phyloP scores from a whole-genome alignment of 495 filamentous ascomycete species.

The Aspergillus ellipticus region DNA sequence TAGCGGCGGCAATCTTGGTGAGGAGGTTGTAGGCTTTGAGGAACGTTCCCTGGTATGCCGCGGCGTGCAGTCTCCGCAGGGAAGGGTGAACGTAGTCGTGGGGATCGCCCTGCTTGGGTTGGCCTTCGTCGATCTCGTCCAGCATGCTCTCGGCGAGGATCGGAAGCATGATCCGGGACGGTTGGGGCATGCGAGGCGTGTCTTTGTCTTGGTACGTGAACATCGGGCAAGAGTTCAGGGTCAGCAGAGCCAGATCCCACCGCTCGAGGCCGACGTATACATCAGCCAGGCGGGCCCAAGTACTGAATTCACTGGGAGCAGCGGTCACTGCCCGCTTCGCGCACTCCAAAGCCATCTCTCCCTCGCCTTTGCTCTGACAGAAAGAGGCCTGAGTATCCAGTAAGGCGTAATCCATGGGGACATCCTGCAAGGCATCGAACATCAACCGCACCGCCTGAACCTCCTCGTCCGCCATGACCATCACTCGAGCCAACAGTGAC shows the following conservation, averaged over 20 bases:
- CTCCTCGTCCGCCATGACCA: constrained; percentile 92
- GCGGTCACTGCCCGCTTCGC: constrained; percentile 91
- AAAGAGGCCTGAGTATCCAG: constrained; percentile 94
- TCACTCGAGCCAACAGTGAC: constrained; percentile 82
- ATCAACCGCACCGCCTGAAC: constrained; percentile 87
- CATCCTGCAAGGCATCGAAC: constrained; percentile 80
- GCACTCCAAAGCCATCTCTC: constrained; percentile 82
- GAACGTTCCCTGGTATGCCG: constrained; percentile 89
- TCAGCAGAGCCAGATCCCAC: constrained; percentile 89
- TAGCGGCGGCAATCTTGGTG: constrained; percentile 90
- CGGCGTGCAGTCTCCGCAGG: constrained; percentile 80
- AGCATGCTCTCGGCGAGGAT: constrained; percentile 84
- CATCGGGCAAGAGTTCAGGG: constrained; percentile 99
- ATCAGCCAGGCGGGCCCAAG: constrained; percentile 91
- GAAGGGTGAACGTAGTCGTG: constrained; percentile 84
- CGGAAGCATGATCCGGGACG: constrained; percentile 78
- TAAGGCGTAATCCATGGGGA: constrained; percentile 94
- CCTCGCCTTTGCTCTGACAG: constrained; percentile 79
- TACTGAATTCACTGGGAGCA: constrained; percentile 93
- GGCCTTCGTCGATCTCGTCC: constrained; percentile 92
- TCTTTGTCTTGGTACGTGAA: constrained; percentile 99
- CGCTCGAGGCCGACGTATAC: constrained; percentile 89
- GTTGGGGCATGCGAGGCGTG: constrained; percentile 87
- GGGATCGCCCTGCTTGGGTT: constrained; percentile 64
- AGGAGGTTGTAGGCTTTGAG: constrained; percentile 89